phyloP scores from a whole-genome alignment of 164 flowering plant species.

The Akebia trifoliata region DNA sequence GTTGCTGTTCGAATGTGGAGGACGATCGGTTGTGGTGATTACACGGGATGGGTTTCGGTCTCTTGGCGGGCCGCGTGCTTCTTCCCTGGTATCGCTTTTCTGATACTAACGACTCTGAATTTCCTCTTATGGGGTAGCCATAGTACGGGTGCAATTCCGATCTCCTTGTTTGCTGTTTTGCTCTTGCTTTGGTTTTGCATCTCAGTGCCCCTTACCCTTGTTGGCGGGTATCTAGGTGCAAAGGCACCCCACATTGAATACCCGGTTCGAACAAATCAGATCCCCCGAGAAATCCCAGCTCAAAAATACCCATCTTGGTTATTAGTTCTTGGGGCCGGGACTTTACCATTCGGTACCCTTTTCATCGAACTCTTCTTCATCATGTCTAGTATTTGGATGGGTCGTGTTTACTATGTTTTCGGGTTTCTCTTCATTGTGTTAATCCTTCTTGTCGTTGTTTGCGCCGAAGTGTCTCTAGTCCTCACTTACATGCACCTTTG shows the following conservation, averaged over 20 bases:
- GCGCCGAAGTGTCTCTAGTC: slow-evolving; percentile 27
- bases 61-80: slow-evolving; percentile 49
- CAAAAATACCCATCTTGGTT: slow-evolving; percentile 24
- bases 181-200: slow-evolving; percentile 59
- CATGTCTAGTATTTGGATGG: slow-evolving; percentile 26
- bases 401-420: slow-evolving; percentile 24
- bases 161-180: slow-evolving; percentile 42
- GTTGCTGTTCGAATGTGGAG: slow-evolving; percentile 61
- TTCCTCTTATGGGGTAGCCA: slow-evolving; percentile 56
- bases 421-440: slow-evolving; percentile 21
- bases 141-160: slow-evolving; percentile 66
- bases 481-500: slow-evolving; percentile 28
- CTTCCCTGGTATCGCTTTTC: slow-evolving; percentile 60
- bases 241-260: slow-evolving; percentile 18
- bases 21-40: slow-evolving; percentile 44
- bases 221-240: slow-evolving; percentile 20
- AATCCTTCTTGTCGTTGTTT: slow-evolving; percentile 21
- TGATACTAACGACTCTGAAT: slow-evolving; percentile 41
- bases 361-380: slow-evolving; percentile 27
- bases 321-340: slow-evolving; percentile 23
- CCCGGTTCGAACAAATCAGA: slow-evolving; percentile 23
- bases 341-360: slow-evolving; percentile 23
- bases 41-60: slow-evolving; percentile 52
- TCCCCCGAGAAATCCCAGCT: slow-evolving; percentile 20
- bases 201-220: slow-evolving; percentile 20